phyloP scores from a whole-genome alignment of 768 basidiomycete genomes.

The Mycena vulgaris region DNA sequence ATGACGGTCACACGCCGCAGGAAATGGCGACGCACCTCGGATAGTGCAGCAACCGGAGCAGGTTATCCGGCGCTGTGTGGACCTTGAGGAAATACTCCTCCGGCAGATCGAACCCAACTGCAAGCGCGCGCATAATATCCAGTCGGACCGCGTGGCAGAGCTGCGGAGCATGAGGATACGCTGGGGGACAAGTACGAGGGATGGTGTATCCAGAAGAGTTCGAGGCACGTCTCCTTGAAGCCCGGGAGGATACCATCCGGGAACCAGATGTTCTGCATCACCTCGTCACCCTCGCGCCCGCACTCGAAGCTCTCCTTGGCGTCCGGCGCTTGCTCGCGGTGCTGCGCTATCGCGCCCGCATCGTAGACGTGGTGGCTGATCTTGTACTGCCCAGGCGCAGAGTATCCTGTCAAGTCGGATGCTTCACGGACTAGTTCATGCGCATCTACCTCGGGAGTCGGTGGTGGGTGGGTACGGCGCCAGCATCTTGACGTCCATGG shows the following conservation, averaged over 20 bases:
- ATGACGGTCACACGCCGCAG: neutral
- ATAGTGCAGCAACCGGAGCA: conserved; percentile 72
- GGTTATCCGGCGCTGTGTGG: conserved; percentile 65
- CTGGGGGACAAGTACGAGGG: too few species aligned
- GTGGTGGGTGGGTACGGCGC: conserved; percentile 52
- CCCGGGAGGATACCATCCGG: conserved; percentile 67
- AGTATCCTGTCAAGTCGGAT: conserved; percentile 43
- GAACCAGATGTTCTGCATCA: conserved; percentile 72
- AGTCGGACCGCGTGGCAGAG: conserved; percentile 60
- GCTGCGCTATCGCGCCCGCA: too few species aligned
- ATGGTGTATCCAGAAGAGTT: conserved; percentile 63
- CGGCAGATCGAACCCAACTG: conserved; percentile 60
- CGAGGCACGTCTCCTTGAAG: conserved; percentile 65
- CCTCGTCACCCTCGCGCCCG: conserved; percentile 56
- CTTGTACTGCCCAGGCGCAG: conserved; percentile 50
- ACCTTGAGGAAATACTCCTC: conserved; percentile 61
- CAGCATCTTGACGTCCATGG: conserved; percentile 48
- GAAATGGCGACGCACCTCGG: conserved; percentile 51
- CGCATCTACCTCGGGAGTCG: conserved; percentile 48
- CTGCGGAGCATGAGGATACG: conserved; percentile 40
- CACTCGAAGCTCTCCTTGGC: too few species aligned
- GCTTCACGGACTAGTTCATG: neutral
- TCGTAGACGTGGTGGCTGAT: conserved; percentile 28
- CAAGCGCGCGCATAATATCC: conserved; percentile 63
- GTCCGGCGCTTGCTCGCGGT: too few species aligned